Evolutionary conservation across 768 basidiomycete genomes (phyloP).

Genomic region (Clavaria fumosa): DNA sequence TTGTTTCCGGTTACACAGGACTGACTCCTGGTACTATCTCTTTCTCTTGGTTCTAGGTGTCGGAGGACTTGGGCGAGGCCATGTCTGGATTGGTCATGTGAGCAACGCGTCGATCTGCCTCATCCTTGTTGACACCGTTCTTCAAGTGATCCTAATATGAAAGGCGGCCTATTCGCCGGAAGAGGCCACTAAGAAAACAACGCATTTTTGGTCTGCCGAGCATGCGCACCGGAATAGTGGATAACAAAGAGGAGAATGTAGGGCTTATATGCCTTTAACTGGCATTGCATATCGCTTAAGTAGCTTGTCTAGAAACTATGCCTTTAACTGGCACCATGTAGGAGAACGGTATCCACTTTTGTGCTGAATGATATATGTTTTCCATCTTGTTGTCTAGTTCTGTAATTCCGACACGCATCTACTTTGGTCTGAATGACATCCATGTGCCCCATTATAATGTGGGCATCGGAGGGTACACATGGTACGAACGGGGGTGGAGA

Average conservation of each 20-base stretch:
- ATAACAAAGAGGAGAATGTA: background rate
- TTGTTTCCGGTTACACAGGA: constrained; percentile 2
- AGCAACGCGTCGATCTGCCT: constrained; percentile 15
- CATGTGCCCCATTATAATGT: background rate
- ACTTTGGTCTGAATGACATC: too few species aligned
- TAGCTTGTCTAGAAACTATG: too few species aligned
- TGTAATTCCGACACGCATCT: too few species aligned
- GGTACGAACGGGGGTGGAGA: too few species aligned
- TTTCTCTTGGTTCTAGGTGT: constrained; percentile 37
- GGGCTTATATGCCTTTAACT: too few species aligned
- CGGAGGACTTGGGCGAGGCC: constrained; percentile 73
- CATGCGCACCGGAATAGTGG: background rate
- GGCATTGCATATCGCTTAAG: too few species aligned
- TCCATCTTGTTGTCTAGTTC: too few species aligned
- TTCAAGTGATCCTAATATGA: constrained; percentile 43
- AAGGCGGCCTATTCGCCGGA: constrained; percentile 53
- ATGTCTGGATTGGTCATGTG: constrained; percentile 91
- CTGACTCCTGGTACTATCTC: constrained; percentile 8
- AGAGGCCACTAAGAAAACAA: constrained; percentile 49
- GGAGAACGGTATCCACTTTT: too few species aligned
- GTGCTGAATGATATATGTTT: too few species aligned
- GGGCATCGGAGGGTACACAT: background rate
- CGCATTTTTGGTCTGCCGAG: too few species aligned
- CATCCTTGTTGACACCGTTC: constrained; percentile 1
- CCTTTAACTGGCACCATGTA: too few species aligned